phyloP scores from a whole-genome alignment of 495 filamentous ascomycete genomes.

The Thermothielavioides terrestris region DNA sequence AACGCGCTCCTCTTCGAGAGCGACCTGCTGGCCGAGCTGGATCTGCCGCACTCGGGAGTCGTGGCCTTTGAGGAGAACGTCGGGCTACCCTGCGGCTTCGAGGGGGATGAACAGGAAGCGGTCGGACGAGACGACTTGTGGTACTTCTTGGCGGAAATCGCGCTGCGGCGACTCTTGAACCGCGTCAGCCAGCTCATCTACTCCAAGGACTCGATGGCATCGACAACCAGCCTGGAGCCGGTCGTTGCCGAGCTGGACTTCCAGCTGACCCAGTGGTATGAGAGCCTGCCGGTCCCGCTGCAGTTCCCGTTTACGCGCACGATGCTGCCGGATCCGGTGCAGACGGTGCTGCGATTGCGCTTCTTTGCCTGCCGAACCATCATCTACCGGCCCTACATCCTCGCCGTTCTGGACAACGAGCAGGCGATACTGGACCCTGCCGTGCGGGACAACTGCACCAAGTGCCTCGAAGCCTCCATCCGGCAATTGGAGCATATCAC shows the following conservation, averaged over 20 bases:
- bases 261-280: slow-evolving; percentile 79
- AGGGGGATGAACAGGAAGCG: slow-evolving; percentile 54
- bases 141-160: slow-evolving; percentile 80
- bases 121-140: slow-evolving; percentile 68
- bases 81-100: slow-evolving; percentile 66
- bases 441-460: slow-evolving; percentile 68
- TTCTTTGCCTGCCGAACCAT: slow-evolving; percentile 81
- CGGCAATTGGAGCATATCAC: slow-evolving; percentile 71
- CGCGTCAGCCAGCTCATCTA: slow-evolving; percentile 76
- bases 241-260: slow-evolving; percentile 73
- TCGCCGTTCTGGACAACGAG: slow-evolving; percentile 71
- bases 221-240: slow-evolving; percentile 61
- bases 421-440: slow-evolving; percentile 55
- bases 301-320: slow-evolving; percentile 63
- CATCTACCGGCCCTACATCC: slow-evolving; percentile 75
- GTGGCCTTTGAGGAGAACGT: slow-evolving; percentile 74
- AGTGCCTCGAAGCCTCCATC: slow-evolving; percentile 74
- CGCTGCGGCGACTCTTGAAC: slow-evolving; percentile 65
- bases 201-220: slow-evolving; percentile 59
- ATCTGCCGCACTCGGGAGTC: slow-evolving; percentile 74
- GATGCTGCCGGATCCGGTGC: slow-evolving; percentile 60
- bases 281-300: slow-evolving; percentile 60
- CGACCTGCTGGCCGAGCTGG: slow-evolving; percentile 70
- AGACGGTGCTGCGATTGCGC: slow-evolving; percentile 67
- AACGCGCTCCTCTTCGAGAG: slow-evolving; percentile 75